phyloP scores from a whole-genome alignment of 345 rosid genomes.

The Bruguiera sexangula region DNA sequence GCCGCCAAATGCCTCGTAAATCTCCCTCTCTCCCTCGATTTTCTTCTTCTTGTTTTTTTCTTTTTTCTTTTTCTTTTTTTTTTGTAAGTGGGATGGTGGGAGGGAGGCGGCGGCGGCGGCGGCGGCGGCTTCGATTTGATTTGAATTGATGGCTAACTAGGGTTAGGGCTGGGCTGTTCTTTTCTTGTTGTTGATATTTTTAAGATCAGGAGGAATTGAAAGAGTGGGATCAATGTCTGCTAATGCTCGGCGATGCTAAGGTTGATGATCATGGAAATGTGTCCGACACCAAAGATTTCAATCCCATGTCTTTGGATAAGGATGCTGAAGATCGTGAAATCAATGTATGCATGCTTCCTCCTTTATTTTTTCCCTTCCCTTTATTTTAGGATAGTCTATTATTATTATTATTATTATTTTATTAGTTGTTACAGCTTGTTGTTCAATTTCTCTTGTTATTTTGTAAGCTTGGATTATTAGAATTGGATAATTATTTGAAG shows the following conservation, averaged over 20 bases:
- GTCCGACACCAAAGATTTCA: conserved; percentile 62
- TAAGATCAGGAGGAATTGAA: conserved; percentile 75
- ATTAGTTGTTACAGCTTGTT: not conserved
- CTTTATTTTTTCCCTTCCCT: not conserved
- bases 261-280: conserved; percentile 85
- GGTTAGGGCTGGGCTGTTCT: not conserved
- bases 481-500: no score
- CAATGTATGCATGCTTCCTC: conserved; percentile 43
- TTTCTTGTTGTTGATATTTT: not conserved
- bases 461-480: no score
- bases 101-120: no score
- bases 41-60: not conserved
- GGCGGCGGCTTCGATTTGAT: not conserved
- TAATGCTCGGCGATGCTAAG: conserved; percentile 83
- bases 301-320: conserved; percentile 65
- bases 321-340: conserved; percentile 96
- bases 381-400: not conserved
- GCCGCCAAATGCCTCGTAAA: conserved; percentile 90
- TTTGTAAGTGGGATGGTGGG: not conserved
- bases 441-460: no score
- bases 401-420: not conserved
- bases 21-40: not conserved
- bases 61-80: not conserved
- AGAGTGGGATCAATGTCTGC: conserved; percentile 95
- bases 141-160: not conserved